Evolutionary conservation across 75 land plant species (phyloP), one percentile per base, ranked within the genome.

Genomic region (Adiantum capillusveneris): DNA sequence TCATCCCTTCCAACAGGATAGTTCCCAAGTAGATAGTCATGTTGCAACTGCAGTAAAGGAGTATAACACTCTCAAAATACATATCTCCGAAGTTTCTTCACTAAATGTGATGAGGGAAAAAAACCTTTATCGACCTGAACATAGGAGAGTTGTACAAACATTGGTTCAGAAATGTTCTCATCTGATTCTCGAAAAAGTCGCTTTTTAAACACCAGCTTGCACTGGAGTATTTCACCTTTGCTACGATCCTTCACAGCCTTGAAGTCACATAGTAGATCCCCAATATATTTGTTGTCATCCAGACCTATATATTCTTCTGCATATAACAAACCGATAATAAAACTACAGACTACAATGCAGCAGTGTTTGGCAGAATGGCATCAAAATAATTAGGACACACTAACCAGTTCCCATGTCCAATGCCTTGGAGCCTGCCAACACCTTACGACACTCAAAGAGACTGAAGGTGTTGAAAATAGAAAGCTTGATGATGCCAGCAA

Each of bases 1-100:
- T 88, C 95, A 75, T 88, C 95, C 62, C 94, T 76, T 2, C 90
- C 95, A 73, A 94, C 90, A 6, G 98, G 98, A 75, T 94, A 94
- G 68, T 94, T 94, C 43, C 98, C 98, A 17, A 85, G 76, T 9
- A 94, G 66, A 63, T 94, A 94, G 58, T 94, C 98, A 78, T 94
- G 98, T 79, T 85, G 95, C 53, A 92, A 62, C 98, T 94, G 83
- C 56, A 59, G 31, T 0, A 46, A 55, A 24, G n/a, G 25, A 52
- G 19, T 19, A 52, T 19, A 52, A 52, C 11, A 19, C 11, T 11
- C 9, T 52, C 11, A 24, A 7, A 11, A 11, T 11, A 52, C 54
- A 11, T n/a, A n/a, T n/a, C n/a, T n/a, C n/a, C n/a, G n/a, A n/a
- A n/a, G n/a, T n/a, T n/a, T n/a, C n/a, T n/a, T n/a, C n/a, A n/a